phyloP scores from a whole-genome alignment of 169 alveolate species.

The Besnoitia besnoiti region DNA sequence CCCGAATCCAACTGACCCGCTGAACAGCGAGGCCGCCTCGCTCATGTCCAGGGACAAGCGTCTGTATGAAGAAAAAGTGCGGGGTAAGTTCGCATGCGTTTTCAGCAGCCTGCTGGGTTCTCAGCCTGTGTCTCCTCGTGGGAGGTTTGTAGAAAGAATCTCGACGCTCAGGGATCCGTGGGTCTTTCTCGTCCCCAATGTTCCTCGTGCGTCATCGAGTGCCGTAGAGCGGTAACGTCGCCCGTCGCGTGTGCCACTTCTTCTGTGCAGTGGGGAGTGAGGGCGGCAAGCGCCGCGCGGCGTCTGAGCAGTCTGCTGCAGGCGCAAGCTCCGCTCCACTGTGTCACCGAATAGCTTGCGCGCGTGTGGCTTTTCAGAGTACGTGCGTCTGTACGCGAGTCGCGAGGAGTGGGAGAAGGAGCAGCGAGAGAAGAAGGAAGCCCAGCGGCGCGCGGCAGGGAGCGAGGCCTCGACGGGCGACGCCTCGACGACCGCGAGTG shows the following conservation, averaged over 20 bases:
- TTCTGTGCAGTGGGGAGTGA: too few relatives aligned
- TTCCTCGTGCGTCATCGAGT: conserved; percentile 10
- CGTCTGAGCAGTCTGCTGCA: too few relatives aligned
- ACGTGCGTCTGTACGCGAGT: conserved; percentile 62
- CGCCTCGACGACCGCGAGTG: background rate
- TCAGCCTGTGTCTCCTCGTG: background rate
- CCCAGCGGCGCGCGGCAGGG: background rate
- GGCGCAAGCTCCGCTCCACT: too few relatives aligned
- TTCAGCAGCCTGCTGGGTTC: background rate
- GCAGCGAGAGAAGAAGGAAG: conserved; percentile 47
- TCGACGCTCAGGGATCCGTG: background rate
- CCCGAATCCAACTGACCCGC: conserved; percentile 97
- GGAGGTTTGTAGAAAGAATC: background rate
- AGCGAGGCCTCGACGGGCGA: background rate
- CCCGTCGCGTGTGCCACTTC: too few relatives aligned
- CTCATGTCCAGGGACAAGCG: conserved; percentile 87
- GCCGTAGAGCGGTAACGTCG: too few relatives aligned
- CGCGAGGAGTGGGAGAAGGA: conserved; percentile 62
- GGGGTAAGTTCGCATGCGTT: conserved; percentile 77
- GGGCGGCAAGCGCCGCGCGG: too few relatives aligned
- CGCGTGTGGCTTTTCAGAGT: too few relatives aligned
- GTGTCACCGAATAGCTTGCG: too few relatives aligned
- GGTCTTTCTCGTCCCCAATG: background rate
- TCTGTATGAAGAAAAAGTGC: conserved; percentile 91
- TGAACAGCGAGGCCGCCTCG: conserved; percentile 97